Evolutionary conservation across 257 asterid species (phyloP), one percentile per base, ranked within the genome.

Genomic region (Nicotiana knightiana): DNA sequence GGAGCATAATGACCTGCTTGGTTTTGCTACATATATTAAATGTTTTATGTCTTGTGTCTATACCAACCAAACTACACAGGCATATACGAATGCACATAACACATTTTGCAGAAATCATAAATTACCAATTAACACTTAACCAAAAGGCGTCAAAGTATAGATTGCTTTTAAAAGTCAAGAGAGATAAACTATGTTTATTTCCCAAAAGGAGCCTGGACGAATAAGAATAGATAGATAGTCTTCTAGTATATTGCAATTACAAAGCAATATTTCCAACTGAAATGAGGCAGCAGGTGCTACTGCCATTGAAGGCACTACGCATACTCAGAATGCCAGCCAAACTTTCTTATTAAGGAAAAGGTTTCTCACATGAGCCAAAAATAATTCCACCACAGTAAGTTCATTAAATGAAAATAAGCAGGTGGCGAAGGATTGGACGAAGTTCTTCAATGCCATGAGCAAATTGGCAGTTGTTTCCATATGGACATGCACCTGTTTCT

Each of bases 371-470:
- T 3, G 1, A 58, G 26, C 11, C 64, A 58, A 58, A 58, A 58
- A 58, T 5, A 5, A 57, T 17, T 57, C 62, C 62, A 57, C 17
- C 62, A 57, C n/a, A 57, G 62, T 2, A 58, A 58, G 9, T 16
- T 18, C 63, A 58, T 58, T 58, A 18, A 58, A 18, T 58, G 64
- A 58, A 58, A 55, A 58, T 17, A 58, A 58, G 95, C 37, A 97
- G 98, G 87, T 92, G 98, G 86, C 97, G 94, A 55, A 93, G 85
- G 39, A 93, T 88, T 0, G 97, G 98, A 15, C 98, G 94, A 82
- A 93, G 94, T 85, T 93, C 97, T 9, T 87, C 89, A 35, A 92
- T 81, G 82, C 98, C 96, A 32, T 93, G 98, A 62, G 98, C 97
- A 77, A 91, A 93, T 77, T 92, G 98, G 81, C 97, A 93, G 88